Conservation (phyloP, 2,329 filamentous ascomycete species). For the Colletotrichum eleusines region DNA sequence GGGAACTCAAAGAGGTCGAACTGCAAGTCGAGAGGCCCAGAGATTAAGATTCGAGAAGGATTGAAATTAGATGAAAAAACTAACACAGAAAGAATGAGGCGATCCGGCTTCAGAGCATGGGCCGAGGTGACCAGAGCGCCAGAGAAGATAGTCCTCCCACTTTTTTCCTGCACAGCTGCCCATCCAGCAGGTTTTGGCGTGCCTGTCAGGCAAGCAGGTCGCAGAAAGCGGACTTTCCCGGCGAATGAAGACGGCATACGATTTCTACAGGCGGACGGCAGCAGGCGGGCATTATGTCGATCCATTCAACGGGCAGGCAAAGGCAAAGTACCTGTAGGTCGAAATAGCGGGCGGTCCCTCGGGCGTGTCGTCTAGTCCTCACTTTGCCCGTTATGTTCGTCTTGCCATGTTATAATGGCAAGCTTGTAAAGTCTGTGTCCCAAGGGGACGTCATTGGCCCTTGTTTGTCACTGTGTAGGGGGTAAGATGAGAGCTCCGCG, state of each 20-base stretch:
- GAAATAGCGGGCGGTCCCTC: neutral
- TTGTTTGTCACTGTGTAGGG: slow-evolving; percentile 21
- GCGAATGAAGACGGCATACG: slow-evolving; percentile 31
- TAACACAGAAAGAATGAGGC: neutral
- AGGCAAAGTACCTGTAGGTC: too few species aligned
- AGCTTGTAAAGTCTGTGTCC: neutral
- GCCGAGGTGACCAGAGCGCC: slow-evolving; percentile 14
- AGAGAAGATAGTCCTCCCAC: slow-evolving; percentile 33
- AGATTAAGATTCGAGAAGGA: neutral
- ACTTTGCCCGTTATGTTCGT: neutral
- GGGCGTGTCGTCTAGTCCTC: neutral
- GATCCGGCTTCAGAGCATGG: neutral
- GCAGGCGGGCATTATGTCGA: slow-evolving; percentile 18
- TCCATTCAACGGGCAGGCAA: slow-evolving; percentile 19
- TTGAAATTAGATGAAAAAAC: neutral
- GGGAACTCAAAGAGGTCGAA: neutral
- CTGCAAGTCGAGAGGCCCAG: slow-evolving; percentile 6
- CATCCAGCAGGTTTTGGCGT: slow-evolving; percentile 40
- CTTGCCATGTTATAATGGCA: slow-evolving; percentile 8
- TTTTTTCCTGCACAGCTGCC: slow-evolving; percentile 41
- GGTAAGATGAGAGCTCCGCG: slow-evolving; percentile 1
- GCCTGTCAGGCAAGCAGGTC: slow-evolving; percentile 34
- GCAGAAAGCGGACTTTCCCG: slow-evolving; percentile 36
- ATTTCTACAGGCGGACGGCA: slow-evolving; percentile 12
- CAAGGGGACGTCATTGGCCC: slow-evolving; percentile 25